Conservation (phyloP, 768 basidiomycete genomes). For the Cystofilobasidium macerans region DNA sequence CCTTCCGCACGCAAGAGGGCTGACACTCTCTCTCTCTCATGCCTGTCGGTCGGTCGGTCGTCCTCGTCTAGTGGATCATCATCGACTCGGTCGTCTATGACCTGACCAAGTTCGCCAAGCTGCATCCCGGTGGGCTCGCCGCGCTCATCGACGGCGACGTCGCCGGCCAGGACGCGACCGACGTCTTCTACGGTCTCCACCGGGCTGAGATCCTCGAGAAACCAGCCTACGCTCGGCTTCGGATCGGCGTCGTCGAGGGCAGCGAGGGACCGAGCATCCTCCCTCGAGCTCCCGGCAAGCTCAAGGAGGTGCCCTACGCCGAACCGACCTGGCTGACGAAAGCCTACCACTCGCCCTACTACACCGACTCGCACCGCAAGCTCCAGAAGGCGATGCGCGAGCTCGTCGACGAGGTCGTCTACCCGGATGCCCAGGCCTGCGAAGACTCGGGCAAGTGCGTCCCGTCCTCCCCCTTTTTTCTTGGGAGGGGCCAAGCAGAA, state of each 20-base stretch:
- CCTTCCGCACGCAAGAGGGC: slow-evolving; percentile 11
- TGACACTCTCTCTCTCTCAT: background rate
- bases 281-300: slow-evolving; percentile 45
- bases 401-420: slow-evolving; percentile 60
- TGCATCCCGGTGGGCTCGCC: slow-evolving; percentile 72
- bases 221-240: slow-evolving; percentile 60
- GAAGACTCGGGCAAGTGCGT: background rate
- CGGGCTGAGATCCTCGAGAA: slow-evolving; percentile 67
- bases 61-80: slow-evolving; percentile 79
- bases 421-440: slow-evolving; percentile 39
- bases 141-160: slow-evolving; percentile 53
- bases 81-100: slow-evolving; percentile 77
- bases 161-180: slow-evolving; percentile 80
- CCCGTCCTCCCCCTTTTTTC: background rate
- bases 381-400: slow-evolving; percentile 45
- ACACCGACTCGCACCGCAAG: slow-evolving; percentile 50
- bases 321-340: slow-evolving; percentile 71
- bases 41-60: slow-evolving; percentile 52
- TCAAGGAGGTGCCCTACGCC: slow-evolving; percentile 66
- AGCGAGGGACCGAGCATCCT: slow-evolving; percentile 48
- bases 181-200: slow-evolving; percentile 80
- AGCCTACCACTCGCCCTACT: slow-evolving; percentile 69
- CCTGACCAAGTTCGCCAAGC: slow-evolving; percentile 60
- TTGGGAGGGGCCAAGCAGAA: too few relatives aligned
- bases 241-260: slow-evolving; percentile 61